A percentile compares a stretch with the other conserved stretches of the same genome.
phyloP scores from a whole-genome alignment of 257 asterid species.

The Anisodus acutangulus region DNA sequence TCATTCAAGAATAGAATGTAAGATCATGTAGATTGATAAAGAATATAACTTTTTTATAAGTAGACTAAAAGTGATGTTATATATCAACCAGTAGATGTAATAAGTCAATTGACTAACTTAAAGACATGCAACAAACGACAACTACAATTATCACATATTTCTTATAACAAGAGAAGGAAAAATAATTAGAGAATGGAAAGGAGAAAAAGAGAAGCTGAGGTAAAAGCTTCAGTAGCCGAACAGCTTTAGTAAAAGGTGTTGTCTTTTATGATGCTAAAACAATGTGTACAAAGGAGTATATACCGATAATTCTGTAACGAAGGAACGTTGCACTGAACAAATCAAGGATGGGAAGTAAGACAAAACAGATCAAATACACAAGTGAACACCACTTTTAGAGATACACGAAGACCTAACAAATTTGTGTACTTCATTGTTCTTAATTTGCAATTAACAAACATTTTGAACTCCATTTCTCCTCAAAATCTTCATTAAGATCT shows the following conservation, averaged over 20 bases:
- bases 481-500: background rate
- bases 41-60: background rate
- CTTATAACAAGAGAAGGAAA: background rate
- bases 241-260: background rate
- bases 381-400: background rate
- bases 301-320: background rate
- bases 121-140: background rate
- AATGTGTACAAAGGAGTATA: background rate
- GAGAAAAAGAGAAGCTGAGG: background rate
- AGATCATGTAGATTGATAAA: conserved; percentile 1
- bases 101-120: background rate
- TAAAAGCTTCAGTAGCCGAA: background rate
- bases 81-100: background rate
- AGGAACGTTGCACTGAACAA: background rate
- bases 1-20: background rate
- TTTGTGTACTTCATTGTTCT: background rate
- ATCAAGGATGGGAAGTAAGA: background rate
- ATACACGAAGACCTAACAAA: background rate
- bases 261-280: conserved; percentile 9
- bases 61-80: background rate
- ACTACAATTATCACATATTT: background rate
- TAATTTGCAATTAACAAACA: background rate
- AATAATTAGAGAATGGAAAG: background rate
- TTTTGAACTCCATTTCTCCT: background rate
- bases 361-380: background rate